A percentile compares a stretch with the other conserved stretches of the same genome.
phyloP scores from a whole-genome alignment of 192 early-diverging fungal species.

The Linnemannia exigua region DNA sequence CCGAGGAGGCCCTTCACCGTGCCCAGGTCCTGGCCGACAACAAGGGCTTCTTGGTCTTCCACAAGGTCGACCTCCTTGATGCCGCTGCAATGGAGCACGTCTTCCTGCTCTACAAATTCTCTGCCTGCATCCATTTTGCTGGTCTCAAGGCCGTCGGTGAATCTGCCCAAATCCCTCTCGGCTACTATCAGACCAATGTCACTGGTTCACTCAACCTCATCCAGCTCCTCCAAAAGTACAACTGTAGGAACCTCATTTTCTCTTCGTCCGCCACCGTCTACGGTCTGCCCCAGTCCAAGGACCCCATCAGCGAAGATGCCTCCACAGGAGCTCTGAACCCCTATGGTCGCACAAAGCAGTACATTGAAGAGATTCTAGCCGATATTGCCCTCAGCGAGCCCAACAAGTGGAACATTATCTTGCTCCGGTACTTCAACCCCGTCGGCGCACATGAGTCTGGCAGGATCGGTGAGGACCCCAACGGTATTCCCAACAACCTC shows the following conservation, averaged over 20 bases:
- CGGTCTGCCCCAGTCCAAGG: constrained; percentile 68
- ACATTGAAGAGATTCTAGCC: constrained; percentile 84
- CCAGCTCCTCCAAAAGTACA: constrained; percentile 83
- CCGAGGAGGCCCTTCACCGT: constrained; percentile 80
- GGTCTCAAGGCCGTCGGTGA: constrained; percentile 93
- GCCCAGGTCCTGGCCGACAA: constrained; percentile 74
- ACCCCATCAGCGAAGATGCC: constrained; percentile 73
- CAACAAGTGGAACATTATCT: constrained; percentile 70
- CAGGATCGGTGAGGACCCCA: constrained; percentile 92
- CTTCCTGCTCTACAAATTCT: constrained; percentile 71
- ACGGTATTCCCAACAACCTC: constrained; percentile 89
- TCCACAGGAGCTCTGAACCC: constrained; percentile 84
- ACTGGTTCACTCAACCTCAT: constrained; percentile 88
- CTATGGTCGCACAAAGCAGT: constrained; percentile 95
- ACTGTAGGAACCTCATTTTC: constrained; percentile 91
- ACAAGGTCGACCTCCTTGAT: constrained; percentile 88
- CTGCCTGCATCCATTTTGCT: constrained; percentile 85
- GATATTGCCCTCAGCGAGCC: constrained; percentile 74
- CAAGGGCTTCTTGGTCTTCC: constrained; percentile 64
- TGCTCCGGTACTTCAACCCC: constrained; percentile 94
- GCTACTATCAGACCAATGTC: constrained; percentile 95
- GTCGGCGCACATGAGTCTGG: constrained; percentile 93
- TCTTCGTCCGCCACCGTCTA: constrained; percentile 96
- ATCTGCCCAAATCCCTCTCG: constrained; percentile 81
- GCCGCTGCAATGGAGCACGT: constrained; percentile 73